Evolutionary conservation across 148 eudicot genomes (phyloP).

Genomic region (Cornus controversa): DNA sequence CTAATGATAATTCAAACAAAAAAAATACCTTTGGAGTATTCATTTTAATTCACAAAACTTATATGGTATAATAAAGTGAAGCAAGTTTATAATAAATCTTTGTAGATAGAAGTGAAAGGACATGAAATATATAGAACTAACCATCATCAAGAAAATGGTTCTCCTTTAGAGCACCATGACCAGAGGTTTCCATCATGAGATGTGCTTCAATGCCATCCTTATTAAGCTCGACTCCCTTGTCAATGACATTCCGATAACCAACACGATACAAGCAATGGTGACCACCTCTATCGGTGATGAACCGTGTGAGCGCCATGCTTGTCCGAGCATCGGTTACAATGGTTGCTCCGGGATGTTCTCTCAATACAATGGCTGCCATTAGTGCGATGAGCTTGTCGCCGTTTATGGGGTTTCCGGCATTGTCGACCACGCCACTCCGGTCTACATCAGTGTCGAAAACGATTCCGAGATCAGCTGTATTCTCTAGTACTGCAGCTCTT

Average conservation of each 20-base stretch:
- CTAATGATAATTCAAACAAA: too few species aligned
- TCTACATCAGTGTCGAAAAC: constrained; percentile 96
- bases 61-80: too few species aligned
- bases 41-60: too few species aligned
- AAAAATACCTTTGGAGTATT: too few species aligned
- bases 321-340: constrained; percentile 91
- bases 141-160: constrained; percentile 94
- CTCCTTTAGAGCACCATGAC: constrained; percentile 95
- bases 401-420: constrained; percentile 68
- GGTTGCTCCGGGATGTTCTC: constrained; percentile 72
- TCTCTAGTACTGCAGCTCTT: constrained; percentile 53
- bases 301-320: constrained; percentile 67
- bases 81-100: too few species aligned
- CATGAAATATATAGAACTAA: constrained; percentile 18
- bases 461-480: constrained; percentile 78
- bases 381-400: constrained; percentile 81
- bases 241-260: constrained; percentile 91
- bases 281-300: constrained; percentile 62
- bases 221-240: constrained; percentile 75
- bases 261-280: constrained; percentile 83
- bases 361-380: constrained; percentile 74
- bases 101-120: neutral
- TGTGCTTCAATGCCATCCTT: constrained; percentile 64
- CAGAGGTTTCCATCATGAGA: constrained; percentile 88
- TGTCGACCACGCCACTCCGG: constrained; percentile 83